These are phyloP conservation scores for Yamadazyma conglobata DNA, from an alignment of 1,139 yeast genomes.

Conservation along the genomic window DNA sequence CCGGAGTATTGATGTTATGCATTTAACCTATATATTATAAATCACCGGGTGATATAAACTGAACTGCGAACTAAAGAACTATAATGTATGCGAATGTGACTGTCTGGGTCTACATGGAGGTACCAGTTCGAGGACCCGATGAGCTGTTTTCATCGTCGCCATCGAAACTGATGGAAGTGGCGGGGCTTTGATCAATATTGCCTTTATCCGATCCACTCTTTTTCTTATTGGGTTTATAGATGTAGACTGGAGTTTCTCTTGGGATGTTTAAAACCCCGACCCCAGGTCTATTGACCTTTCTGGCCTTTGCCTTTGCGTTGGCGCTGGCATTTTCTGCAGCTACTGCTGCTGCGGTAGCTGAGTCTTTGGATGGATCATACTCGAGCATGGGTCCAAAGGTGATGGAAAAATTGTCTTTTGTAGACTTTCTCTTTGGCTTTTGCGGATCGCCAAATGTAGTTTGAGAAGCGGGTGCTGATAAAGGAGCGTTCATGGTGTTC, in stretches of 20 bases:
- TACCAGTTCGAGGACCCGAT: too few species aligned
- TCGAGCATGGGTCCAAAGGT: slow-evolving; percentile 42
- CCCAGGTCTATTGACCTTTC: slow-evolving; percentile 15
- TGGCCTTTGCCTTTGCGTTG: slow-evolving; percentile 10
- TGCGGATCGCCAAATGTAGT: slow-evolving; percentile 8
- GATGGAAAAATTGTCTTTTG: slow-evolving; percentile 27
- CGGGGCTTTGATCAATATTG: too few species aligned
- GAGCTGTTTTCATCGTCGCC: too few species aligned
- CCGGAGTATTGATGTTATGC: too few species aligned
- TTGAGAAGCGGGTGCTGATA: slow-evolving; percentile 16
- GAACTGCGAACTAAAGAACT: too few species aligned
- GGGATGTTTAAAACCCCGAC: slow-evolving; percentile 28
- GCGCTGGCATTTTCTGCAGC: slow-evolving; percentile 9
- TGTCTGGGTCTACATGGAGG: too few species aligned
- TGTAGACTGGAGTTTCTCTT: slow-evolving; percentile 29
- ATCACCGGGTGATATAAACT: too few species aligned
- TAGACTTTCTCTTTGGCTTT: slow-evolving; percentile 6
- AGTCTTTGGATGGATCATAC: slow-evolving; percentile 40
- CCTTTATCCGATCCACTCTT: too few species aligned
- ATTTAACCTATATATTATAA: too few species aligned
- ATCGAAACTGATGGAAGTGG: too few species aligned
- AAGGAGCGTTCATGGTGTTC: slow-evolving; percentile 9
- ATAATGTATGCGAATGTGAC: too few species aligned
- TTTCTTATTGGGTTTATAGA: slow-evolving; percentile 34
- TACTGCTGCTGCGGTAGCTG: slow-evolving; percentile 10